A percentile compares a stretch with the other conserved stretches of the same genome.
phyloP scores from a whole-genome alignment of 306 rosid genomes.

The Arachis hypogaea region DNA sequence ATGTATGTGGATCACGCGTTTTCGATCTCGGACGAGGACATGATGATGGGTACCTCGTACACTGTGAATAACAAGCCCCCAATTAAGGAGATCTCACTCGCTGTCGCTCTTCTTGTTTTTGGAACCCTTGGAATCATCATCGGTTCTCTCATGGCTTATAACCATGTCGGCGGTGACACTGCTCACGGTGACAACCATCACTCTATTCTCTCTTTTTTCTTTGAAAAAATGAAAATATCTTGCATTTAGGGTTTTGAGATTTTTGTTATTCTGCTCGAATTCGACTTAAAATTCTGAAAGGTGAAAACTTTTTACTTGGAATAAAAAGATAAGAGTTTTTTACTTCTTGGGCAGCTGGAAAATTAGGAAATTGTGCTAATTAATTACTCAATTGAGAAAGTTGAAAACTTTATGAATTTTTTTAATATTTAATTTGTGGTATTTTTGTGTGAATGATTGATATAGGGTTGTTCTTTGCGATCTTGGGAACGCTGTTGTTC shows the following conservation, averaged over 20 bases:
- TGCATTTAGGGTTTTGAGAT: background rate
- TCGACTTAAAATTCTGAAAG: background rate
- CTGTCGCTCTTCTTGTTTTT: constrained; percentile 81
- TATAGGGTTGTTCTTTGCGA: constrained; percentile 87
- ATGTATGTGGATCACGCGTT: constrained; percentile 96
- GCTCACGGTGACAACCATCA: constrained; percentile 68
- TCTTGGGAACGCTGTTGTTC: constrained; percentile 80
- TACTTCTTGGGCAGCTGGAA: constrained; percentile 21
- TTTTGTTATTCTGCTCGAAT: too few relatives aligned
- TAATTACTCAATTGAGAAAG: background rate
- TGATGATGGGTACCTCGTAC: constrained; percentile 84
- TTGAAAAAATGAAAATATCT: too few relatives aligned
- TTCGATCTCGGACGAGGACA: constrained; percentile 92
- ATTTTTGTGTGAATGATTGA: constrained; percentile 30
- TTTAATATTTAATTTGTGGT: background rate
- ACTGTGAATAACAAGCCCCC: constrained; percentile 85
- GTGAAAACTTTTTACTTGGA: background rate
- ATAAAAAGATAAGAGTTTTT: constrained; percentile 10
- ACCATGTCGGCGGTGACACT: constrained; percentile 91
- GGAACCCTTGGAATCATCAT: constrained; percentile 77
- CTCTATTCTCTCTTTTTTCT: background rate
- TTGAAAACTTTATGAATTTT: constrained; percentile 10
- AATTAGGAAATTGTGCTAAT: background rate
- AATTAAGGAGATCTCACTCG: constrained; percentile 91
- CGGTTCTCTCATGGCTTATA: constrained; percentile 79